Conservation (phyloP, 2,329 filamentous ascomycete genomes). For the Boeremia lycopersici region DNA sequence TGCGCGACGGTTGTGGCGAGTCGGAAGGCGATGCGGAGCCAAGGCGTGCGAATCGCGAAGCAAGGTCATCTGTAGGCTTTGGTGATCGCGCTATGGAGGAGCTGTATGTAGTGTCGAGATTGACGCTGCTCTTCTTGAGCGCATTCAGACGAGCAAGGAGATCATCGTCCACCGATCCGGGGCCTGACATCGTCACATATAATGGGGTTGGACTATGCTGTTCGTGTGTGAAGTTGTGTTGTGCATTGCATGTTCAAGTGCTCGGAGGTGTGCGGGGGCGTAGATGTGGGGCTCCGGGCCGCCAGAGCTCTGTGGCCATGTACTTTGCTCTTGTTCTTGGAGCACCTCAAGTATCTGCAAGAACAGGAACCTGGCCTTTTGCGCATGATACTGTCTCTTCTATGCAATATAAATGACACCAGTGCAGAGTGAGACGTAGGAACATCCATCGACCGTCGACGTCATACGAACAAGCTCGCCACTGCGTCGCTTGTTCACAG, state of each 20-base stretch:
- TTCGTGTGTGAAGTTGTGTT: not conserved
- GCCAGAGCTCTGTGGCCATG: not conserved
- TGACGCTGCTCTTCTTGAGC: slow-evolving; percentile 52
- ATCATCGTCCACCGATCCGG: slow-evolving; percentile 43
- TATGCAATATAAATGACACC: too few species aligned
- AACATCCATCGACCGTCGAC: slow-evolving; percentile 4
- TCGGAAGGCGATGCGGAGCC: slow-evolving; percentile 36
- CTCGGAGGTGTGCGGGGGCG: slow-evolving; percentile 10
- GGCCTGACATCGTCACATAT: slow-evolving; percentile 24
- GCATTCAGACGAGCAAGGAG: slow-evolving; percentile 57
- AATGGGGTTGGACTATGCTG: not conserved
- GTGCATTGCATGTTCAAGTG: slow-evolving; percentile 2
- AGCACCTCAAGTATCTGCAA: not conserved
- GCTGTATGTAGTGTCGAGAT: slow-evolving; percentile 34
- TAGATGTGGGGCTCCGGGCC: slow-evolving; percentile 9
- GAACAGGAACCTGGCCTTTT: not conserved
- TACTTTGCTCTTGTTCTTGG: not conserved
- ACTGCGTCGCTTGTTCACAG: too few species aligned
- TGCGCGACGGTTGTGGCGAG: slow-evolving; percentile 35
- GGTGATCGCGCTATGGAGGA: slow-evolving; percentile 26
- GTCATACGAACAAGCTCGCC: slow-evolving; percentile 21
- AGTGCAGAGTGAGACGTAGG: not conserved
- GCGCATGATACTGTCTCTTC: not conserved
- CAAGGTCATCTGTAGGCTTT: slow-evolving; percentile 40
- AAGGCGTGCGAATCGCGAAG: slow-evolving; percentile 46